Conservation (phyloP, 768 basidiomycete species). For the Dacryopinax spathularia region DNA sequence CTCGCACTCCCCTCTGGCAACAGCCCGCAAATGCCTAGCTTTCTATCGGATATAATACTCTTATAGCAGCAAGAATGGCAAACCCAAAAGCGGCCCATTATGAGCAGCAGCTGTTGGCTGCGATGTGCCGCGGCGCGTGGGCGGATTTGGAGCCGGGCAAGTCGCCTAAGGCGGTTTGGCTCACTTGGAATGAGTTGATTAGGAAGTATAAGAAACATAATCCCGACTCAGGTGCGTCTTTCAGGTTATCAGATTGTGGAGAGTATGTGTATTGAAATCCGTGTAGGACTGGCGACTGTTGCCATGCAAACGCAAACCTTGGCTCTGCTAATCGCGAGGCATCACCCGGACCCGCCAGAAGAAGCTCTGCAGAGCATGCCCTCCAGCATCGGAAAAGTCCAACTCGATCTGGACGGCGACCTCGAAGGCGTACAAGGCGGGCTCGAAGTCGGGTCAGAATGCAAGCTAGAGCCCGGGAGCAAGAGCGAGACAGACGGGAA, state of each 20-base stretch:
- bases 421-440: slow-evolving; percentile 26
- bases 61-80: too few species aligned
- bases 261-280: background rate
- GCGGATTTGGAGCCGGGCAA: slow-evolving; percentile 45
- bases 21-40: too few species aligned
- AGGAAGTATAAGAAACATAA: slow-evolving; percentile 79
- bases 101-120: slow-evolving; percentile 56
- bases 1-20: too few species aligned
- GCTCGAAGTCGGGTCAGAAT: slow-evolving; percentile 43
- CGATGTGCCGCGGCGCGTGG: slow-evolving; percentile 66
- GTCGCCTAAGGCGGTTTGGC: slow-evolving; percentile 34
- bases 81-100: slow-evolving; percentile 59
- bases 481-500: slow-evolving; percentile 42
- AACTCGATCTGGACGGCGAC: slow-evolving; percentile 40
- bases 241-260: background rate
- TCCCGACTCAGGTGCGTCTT: background rate
- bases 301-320: slow-evolving; percentile 54
- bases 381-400: background rate
- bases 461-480: slow-evolving; percentile 39
- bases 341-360: slow-evolving; percentile 26
- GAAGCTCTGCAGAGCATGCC: slow-evolving; percentile 26
- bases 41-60: too few species aligned
- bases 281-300: slow-evolving; percentile 32
- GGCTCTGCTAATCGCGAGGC: slow-evolving; percentile 32
- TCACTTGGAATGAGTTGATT: slow-evolving; percentile 66